phyloP scores from a whole-genome alignment of 768 basidiomycete genomes.

The Pleurotus eryngii region DNA sequence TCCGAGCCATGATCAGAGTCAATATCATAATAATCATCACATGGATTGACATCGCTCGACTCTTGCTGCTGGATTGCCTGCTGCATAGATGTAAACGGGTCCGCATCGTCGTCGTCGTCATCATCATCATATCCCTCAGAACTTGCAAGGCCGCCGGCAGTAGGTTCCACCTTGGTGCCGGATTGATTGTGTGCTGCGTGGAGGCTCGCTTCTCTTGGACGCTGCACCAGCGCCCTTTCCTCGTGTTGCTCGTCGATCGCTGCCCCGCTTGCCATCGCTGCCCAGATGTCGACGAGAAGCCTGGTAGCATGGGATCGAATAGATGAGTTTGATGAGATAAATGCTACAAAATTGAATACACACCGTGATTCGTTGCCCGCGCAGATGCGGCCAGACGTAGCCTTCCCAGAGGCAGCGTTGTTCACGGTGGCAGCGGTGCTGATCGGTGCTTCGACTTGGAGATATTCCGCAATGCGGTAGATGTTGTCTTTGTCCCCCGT shows the following conservation, averaged over 20 bases:
- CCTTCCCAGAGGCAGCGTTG: no score
- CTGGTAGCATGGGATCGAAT: not conserved
- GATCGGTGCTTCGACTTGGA: not conserved
- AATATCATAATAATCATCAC: no score
- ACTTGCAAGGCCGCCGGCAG: no score
- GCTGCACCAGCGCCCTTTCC: not conserved
- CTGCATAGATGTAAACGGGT: no score
- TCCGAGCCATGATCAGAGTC: no score
- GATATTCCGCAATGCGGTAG: not conserved
- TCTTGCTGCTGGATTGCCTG: no score
- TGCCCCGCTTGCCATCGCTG: not conserved
- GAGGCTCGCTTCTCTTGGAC: no score
- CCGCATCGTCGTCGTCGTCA: no score
- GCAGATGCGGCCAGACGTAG: not conserved
- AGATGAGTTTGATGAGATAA: not conserved
- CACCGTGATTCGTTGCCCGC: not conserved
- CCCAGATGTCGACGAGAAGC: not conserved
- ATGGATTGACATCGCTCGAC: no score
- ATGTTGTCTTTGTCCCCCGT: not conserved
- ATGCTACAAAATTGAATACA: not conserved
- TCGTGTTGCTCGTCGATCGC: not conserved
- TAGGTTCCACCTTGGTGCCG: no score
- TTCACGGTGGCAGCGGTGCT: not conserved
- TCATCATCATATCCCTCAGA: no score
- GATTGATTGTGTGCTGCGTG: no score